Base-by-base conservation (phyloP, 805 yeast genomes). In the Metschnikowia lachancei region DNA sequence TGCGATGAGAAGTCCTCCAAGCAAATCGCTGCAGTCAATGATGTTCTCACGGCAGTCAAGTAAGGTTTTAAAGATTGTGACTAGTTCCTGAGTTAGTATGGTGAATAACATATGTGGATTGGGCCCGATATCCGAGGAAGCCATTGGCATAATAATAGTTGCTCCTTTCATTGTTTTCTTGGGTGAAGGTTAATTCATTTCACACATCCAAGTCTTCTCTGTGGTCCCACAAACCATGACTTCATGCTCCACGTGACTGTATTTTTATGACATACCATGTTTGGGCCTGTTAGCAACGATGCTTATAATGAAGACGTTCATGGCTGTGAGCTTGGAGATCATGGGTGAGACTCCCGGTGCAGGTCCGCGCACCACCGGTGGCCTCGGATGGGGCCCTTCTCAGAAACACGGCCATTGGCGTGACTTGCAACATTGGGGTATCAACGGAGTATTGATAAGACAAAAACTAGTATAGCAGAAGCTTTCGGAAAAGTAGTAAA, bases 1-100 rank as follows among this genome's bases (percentile, higher is more conserved):
- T 92, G 97, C 8, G 98, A 94, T 28, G 97, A 85, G 64, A 94
- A 94, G 70, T 91, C 91, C 63, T 89, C 92, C 53, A 94, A 75
- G 59, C 96, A 88, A 35, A 94, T 75, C 6, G 98, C 96, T 9
- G 97, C 97, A 22, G 95, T 88, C 56, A 94, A 77, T 24, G 98
- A 89, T 46, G 85, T 80, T 66, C 98, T 85, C 32, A 94, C 99
- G 1, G 97, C 97, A 7, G 87, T 83, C 44, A 94, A 77, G 61
- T 94, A 94, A 49, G 99, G 99, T 60, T 92, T 88, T 50, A 94
- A 79, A 2, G 99, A 92, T 81, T 94, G 99, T 12, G 98, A 92
- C 99, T 87, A 16, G 13, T 13, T 11, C 16, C 46, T 12, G 39
- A 2, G 56, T 54, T 50, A 56, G 61, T 54, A 42, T 1, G 13